Evolutionary conservation across 768 basidiomycete species (phyloP), one percentile per base, ranked within the genome.

Genomic region (Xerocomus brunneocitrinus): DNA sequence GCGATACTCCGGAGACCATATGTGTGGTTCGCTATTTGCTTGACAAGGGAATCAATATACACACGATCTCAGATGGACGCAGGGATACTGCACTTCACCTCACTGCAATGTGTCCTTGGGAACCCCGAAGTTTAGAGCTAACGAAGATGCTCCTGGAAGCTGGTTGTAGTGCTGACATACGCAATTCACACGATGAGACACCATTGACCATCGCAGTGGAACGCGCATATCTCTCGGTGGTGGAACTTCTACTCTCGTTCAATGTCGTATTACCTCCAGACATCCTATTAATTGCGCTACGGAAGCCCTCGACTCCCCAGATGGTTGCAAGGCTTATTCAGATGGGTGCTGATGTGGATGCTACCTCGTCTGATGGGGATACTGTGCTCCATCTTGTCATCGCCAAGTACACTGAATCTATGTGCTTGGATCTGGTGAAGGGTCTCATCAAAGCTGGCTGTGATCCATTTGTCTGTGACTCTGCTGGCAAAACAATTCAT

Each of bases 21-120:
- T 22, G 39, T 30, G 25, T 49, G 9, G 34, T 55, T 24, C 51
- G 34, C 2, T 47, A 49, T 12, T 28, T 61, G 22, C 27, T 61
- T 22, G 4, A 31, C 8, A 47, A 46, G 3, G 55, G 55, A 2
- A 50, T 40, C 9, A 30, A 56, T 10, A 7, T 53, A 1, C 31
- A 41, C 3, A 36, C 5, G 1, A 30, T 30, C 19, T 42, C 32
- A 8, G 39, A 36, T 16, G 3, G 25, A 12, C 3, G n/a, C 10
- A 1, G 25, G 25, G 42, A 50, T n/a, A 44, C 39, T 6, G 39
- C 49, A 3, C 49, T 49, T 10, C 49, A 49, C 3, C 39, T 49
- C 4, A 30, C 49, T 25, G 39, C 13, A 1, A 24, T 41, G 39
- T 49, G 35, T 2, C 30, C 39, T 32, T 49, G 49, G 49, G 49